Percentiles rank a stretch among this genome's conserved stretches.
Evolutionary conservation across 176 grass and related monocot species (phyloP).

Genomic region (Eleusine indica): DNA sequence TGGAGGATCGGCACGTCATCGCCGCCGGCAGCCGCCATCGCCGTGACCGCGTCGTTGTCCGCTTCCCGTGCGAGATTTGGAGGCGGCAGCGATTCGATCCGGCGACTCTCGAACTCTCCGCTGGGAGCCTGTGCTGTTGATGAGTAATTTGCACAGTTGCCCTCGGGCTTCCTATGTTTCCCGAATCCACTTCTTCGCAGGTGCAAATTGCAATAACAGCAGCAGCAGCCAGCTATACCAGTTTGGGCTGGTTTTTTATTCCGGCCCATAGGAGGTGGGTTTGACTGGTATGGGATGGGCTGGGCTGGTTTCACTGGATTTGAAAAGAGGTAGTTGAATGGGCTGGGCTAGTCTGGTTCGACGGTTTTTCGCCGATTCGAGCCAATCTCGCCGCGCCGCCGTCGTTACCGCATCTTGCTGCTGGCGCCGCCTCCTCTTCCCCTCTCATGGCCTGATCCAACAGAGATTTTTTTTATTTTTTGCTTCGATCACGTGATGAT

Average conservation of each 20-base stretch:
- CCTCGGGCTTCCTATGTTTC: background rate
- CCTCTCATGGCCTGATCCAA: background rate
- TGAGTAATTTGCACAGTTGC: background rate
- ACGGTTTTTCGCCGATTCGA: no score
- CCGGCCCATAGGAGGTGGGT: background rate
- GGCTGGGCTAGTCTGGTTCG: background rate
- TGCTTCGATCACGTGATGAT: background rate
- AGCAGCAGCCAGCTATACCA: background rate
- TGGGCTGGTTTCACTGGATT: no score
- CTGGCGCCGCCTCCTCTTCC: no score
- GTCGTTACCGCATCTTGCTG: no score
- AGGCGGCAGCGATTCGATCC: constrained; percentile 21
- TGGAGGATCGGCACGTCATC: constrained; percentile 62
- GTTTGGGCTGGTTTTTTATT: background rate
- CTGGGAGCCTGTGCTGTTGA: background rate
- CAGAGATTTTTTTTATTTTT: no score
- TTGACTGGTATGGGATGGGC: no score
- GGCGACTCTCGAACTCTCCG: background rate
- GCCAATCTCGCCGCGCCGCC: no score
- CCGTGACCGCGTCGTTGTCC: background rate
- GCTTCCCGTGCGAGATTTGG: constrained; percentile 19
- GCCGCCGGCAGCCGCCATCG: constrained; percentile 42
- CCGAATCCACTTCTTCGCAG: background rate
- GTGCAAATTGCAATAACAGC: background rate
- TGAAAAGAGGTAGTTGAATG: no score